Evolutionary conservation across 2,329 filamentous ascomycete species (phyloP).

Genomic region (Sclerotinia glacialis): DNA sequence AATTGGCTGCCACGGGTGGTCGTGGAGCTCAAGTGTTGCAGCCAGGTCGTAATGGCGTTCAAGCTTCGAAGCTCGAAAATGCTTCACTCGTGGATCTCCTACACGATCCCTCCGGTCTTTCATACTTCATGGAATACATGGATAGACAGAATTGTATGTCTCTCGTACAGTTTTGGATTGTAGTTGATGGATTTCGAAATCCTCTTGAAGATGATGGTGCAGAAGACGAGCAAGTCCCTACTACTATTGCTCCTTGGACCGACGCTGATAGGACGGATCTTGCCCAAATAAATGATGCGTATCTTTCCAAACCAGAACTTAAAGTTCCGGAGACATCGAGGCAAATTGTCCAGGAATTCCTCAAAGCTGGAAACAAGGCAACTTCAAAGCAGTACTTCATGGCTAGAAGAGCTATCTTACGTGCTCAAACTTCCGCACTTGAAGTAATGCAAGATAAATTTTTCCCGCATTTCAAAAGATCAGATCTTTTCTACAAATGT

Average conservation of each 20-base stretch:
- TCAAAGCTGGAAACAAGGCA: constrained; percentile 73
- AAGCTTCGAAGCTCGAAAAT: constrained; percentile 66
- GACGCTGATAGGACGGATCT: constrained; percentile 84
- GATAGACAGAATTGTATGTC: constrained; percentile 84
- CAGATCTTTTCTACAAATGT: constrained; percentile 95
- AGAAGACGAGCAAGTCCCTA: constrained; percentile 59
- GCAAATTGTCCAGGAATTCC: constrained; percentile 69
- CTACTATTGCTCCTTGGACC: constrained; percentile 67
- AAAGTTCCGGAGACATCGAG: constrained; percentile 70
- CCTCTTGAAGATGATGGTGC: constrained; percentile 83
- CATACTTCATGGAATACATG: constrained; percentile 99
- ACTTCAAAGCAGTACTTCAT: constrained; percentile 77
- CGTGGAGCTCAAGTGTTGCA: constrained; percentile 29
- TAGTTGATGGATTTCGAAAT: constrained; percentile 93
- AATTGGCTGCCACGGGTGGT: constrained; percentile 68
- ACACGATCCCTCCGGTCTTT: constrained; percentile 83
- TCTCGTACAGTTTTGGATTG: constrained; percentile 95
- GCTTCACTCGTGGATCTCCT: constrained; percentile 81
- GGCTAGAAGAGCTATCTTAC: constrained; percentile 77
- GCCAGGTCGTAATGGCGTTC: constrained; percentile 33
- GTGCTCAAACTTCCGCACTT: constrained; percentile 76
- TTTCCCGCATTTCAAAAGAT: constrained; percentile 84
- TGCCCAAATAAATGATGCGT: constrained; percentile 86
- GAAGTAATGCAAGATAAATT: constrained; percentile 80
- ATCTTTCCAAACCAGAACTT: constrained; percentile 78